These are phyloP conservation scores for Myriangium duriaei DNA, from an alignment of 2,329 filamentous ascomycete species.

Conservation along the genomic window DNA sequence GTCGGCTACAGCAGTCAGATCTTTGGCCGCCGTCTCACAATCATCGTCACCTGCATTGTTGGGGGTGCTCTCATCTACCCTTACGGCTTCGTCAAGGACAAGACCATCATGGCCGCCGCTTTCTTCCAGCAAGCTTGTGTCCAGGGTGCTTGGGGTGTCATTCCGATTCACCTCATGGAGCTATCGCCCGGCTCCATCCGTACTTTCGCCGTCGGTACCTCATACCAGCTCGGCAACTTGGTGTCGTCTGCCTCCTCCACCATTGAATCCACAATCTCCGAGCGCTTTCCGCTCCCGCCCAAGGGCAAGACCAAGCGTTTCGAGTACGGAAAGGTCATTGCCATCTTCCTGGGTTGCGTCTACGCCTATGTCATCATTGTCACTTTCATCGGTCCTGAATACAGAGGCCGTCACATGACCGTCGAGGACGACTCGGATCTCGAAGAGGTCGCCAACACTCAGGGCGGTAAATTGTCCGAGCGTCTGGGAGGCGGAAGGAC, in stretches of 20 bases:
- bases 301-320: constrained; percentile 7
- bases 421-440: constrained; percentile 6
- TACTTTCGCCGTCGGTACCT: constrained; percentile 61
- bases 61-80: constrained; percentile 74
- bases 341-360: constrained; percentile 2
- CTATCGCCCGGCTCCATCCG: constrained; percentile 59
- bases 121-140: constrained; percentile 58
- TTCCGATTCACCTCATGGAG: constrained; percentile 62
- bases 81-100: constrained; percentile 55
- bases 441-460: constrained; percentile 1
- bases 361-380: constrained; percentile 2
- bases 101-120: constrained; percentile 60
- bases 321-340: constrained; percentile 10
- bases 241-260: constrained; percentile 6
- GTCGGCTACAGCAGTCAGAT: constrained; percentile 35
- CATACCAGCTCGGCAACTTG: constrained; percentile 68
- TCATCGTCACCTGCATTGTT: constrained; percentile 39
- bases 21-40: constrained; percentile 35
- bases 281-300: constrained; percentile 17
- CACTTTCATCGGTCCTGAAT: constrained; percentile 5
- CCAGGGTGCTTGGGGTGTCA: constrained; percentile 29
- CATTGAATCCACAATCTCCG: constrained; percentile 17
- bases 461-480: constrained; percentile 14
- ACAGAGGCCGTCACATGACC: not conserved
- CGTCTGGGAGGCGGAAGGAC: too few species aligned